A percentile compares a stretch with the other conserved stretches of the same genome.
phyloP scores from a whole-genome alignment of 208 protist species.

The Borovskyia barvae region DNA sequence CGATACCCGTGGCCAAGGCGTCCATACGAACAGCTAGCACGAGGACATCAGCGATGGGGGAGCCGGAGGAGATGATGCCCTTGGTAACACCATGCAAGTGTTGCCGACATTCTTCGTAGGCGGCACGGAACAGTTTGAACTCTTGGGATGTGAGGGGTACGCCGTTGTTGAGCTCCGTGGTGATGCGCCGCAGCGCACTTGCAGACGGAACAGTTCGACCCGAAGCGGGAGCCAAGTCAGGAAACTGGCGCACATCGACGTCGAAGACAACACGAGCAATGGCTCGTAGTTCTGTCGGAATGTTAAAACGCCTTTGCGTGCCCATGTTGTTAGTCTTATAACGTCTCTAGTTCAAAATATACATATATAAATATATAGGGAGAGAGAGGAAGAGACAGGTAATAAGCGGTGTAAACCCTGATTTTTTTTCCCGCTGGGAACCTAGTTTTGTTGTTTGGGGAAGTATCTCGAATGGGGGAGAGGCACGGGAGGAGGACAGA shows the following conservation, averaged over 20 bases:
- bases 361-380: neutral
- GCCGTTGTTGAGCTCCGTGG: conserved; percentile 57
- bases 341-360: no score
- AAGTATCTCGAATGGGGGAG: neutral
- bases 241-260: conserved; percentile 55
- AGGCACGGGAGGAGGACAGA: neutral
- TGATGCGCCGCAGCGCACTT: conserved; percentile 41
- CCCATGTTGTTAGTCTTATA: no score
- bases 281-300: conserved; percentile 71
- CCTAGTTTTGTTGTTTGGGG: no score
- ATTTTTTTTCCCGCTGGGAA: no score
- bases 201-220: conserved; percentile 25
- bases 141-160: conserved; percentile 42
- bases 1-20: conserved; percentile 46
- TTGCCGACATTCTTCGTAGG: conserved; percentile 59
- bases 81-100: conserved; percentile 63
- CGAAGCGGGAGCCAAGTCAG: conserved; percentile 38
- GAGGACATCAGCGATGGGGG: conserved; percentile 42
- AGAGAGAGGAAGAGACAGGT: conserved; percentile 6
- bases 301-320: conserved; percentile 21
- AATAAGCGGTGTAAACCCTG: no score
- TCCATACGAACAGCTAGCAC: conserved; percentile 70
- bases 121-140: conserved; percentile 60
- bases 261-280: conserved; percentile 60
- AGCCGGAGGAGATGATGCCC: conserved; percentile 35